Conservation (phyloP, 176 grass and related monocot species). For the Poa pratensis region DNA sequence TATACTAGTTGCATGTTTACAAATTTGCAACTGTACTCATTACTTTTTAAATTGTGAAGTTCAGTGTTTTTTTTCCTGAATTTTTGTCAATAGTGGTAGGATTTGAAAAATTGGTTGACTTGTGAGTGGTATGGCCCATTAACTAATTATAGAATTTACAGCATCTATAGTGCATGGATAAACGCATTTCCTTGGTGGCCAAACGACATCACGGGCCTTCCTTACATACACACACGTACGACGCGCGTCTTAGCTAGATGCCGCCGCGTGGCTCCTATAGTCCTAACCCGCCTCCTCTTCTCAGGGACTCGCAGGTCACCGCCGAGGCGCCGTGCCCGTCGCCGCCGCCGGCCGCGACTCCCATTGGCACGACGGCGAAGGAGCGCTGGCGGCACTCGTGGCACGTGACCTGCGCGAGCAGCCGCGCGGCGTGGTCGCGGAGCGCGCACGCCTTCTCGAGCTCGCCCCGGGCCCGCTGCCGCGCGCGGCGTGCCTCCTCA, state of each 20-base stretch:
- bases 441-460: constrained; percentile 69
- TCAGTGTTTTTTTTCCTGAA: too few species aligned
- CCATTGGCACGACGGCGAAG: constrained; percentile 39
- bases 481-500: constrained; percentile 65
- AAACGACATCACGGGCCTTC: too few species aligned
- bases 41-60: too few species aligned
- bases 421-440: constrained; percentile 64
- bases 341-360: constrained; percentile 40
- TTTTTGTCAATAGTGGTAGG: too few species aligned
- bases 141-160: too few species aligned
- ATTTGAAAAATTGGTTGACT: too few species aligned
- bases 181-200: too few species aligned
- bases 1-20: too few species aligned
- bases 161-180: too few species aligned
- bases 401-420: constrained; percentile 83
- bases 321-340: constrained; percentile 43
- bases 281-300: constrained; percentile 35
- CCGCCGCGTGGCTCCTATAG: not conserved
- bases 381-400: constrained; percentile 70
- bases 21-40: too few species aligned
- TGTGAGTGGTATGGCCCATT: too few species aligned
- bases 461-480: constrained; percentile 70
- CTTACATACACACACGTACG: not conserved
- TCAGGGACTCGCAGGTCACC: constrained; percentile 44
- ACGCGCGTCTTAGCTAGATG: constrained; percentile 19